Base-by-base conservation (phyloP, 2,329 filamentous ascomycete species). In the Apiospora hydei region DNA sequence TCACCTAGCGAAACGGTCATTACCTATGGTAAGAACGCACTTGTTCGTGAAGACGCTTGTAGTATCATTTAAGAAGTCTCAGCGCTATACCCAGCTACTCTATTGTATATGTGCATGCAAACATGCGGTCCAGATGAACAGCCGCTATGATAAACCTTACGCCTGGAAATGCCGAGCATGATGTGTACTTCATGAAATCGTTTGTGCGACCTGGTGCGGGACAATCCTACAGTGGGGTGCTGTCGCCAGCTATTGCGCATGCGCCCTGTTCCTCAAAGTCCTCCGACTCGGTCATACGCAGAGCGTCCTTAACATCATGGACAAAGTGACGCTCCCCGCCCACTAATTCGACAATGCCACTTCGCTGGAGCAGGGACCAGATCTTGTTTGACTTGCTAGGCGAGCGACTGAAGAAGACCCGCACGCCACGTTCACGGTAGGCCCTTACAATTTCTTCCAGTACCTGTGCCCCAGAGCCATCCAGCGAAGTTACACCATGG, bases 401-500 rank as follows among this genome's bases (percentile, higher is more conserved):
- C 0, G 86, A 86, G 13, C 90, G 83, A 41, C 88, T 90, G 79
- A 96, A 96, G 80, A 93, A 95, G 11, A 96, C 92, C 1, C 90
- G 85, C 1, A 96, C 94, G 0, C 92, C 93, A 5, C 92, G 87
- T 46, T 93, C 88, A n/a, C 91, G 86, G 80, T 98, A 98, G 43
- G 86, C 88, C 67, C 90, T 86, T 21, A 99, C 94, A 76, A 98
- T 98, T 82, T 98, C 96, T 67, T 90, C 89, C 3, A 99, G 86
- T 0, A 98, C 96, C 83, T 98, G 96, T 0, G 94, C 93, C 1
- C 96, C 96, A 0, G 95, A 97, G 7, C 95, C 96, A 80, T 99
- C 96, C 77, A 99, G 91, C 41, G 93, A 93, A 0, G 95, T 98
- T 3, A 99, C 96, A n/a, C 96, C 96, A 77, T 98, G 96, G 10